These are phyloP conservation scores for Schoenoplectus tabernaemontani DNA, from an alignment of 202 grass and related monocot genomes.

Conservation along the genomic window DNA sequence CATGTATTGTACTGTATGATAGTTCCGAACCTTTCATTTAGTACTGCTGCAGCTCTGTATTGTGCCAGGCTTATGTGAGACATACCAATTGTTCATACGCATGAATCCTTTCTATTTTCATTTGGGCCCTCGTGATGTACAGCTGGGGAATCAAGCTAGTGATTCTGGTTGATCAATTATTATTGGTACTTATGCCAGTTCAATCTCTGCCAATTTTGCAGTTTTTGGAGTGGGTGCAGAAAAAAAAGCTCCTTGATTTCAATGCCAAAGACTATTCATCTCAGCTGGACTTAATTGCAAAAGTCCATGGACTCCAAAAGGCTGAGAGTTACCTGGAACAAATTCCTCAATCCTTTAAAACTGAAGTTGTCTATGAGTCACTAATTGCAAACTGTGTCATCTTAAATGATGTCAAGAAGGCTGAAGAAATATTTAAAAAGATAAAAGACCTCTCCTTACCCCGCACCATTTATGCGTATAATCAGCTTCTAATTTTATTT, in stretches of 20 bases:
- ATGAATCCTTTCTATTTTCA: background rate
- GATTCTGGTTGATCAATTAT: background rate
- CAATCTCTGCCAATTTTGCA: constrained; percentile 27
- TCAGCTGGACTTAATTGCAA: constrained; percentile 74
- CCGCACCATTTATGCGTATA: constrained; percentile 50
- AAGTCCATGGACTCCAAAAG: constrained; percentile 43
- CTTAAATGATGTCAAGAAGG: constrained; percentile 43
- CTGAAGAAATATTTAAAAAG: constrained; percentile 60
- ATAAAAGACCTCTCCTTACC: constrained; percentile 60
- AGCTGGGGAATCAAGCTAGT: background rate
- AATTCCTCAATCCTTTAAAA: constrained; percentile 51
- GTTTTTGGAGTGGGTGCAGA: constrained; percentile 61
- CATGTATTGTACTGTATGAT: background rate
- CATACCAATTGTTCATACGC: background rate
- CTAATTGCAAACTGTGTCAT: constrained; percentile 49
- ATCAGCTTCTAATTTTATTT: constrained; percentile 68
- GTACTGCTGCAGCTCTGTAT: background rate
- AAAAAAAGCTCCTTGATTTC: constrained; percentile 39
- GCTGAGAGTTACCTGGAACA: constrained; percentile 50
- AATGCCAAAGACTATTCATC: constrained; percentile 48
- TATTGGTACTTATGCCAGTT: background rate
- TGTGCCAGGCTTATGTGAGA: background rate
- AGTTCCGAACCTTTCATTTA: background rate
- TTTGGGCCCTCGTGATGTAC: background rate
- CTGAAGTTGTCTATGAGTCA: constrained; percentile 49